Base-by-base conservation (phyloP, 2,329 filamentous ascomycete species). In the Aureobasidium namibiae region DNA sequence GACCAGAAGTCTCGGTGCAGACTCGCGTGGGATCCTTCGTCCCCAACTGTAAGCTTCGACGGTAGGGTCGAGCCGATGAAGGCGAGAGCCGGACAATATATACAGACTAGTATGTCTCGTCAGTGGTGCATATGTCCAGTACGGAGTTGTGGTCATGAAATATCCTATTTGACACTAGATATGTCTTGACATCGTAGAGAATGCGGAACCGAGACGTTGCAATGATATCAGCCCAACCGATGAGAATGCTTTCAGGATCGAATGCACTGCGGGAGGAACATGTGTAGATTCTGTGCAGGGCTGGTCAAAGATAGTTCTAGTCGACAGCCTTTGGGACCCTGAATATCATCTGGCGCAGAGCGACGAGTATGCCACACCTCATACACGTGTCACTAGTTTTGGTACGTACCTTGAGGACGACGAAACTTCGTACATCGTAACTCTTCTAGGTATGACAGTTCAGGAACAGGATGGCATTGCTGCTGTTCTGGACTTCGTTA, bases 401-500 rank as follows among this genome's bases (percentile, higher is more conserved):
- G 13, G 38, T 21, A 41, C 9, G 38, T 41, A 23, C 11, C 3
- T 5, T 6, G 8, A 7, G 31, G 23, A 23, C 4, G 26, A 24
- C 9, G 21, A 16, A 31, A 41, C 13, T 16, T 31, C 34, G 34
- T 53, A 23, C 5, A 8, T 29, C 24, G 13, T 23, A 10, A 14
- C 36, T 42, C 5, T 54, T 54, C 23, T 18, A 21, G 21, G 34
- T 16, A 26, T 52, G 23, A 39, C 48, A 52, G 34, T 29, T 39
- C 33, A 52, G 48, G 48, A 26, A 52, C 23, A 52, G 50, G 36
- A 13, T 42, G 36, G 10, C 41, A 38, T 42, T 42, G 50, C 26
- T 42, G 50, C 50, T 42, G 50, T 33, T 54, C 50, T 54, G 36
- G 50, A 41, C 49, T 54, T 42, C 26, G 36, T 42, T n/a, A n/a